phyloP scores from a whole-genome alignment of 2,329 filamentous ascomycete genomes.

The Colletotrichum musicola region DNA sequence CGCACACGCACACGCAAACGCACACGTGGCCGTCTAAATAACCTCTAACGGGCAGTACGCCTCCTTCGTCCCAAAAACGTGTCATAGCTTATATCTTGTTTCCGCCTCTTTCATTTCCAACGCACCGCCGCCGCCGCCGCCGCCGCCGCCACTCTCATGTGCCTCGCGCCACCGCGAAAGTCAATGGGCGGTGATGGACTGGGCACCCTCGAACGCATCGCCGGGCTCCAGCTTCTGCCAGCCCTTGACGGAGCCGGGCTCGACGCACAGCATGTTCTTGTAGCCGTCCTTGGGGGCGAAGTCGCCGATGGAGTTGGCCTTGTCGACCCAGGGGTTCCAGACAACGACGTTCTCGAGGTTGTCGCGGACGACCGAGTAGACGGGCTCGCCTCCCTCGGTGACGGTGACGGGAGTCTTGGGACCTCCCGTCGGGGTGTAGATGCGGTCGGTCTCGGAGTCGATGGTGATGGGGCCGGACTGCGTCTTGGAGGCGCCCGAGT shows the following conservation, averaged over 20 bases:
- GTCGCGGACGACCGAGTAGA: slow-evolving; percentile 83
- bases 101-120: background rate
- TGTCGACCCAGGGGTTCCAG: slow-evolving; percentile 97
- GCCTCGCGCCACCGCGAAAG: background rate
- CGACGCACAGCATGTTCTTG: slow-evolving; percentile 94
- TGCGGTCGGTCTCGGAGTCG: slow-evolving; percentile 84
- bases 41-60: slow-evolving; percentile 7
- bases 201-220: slow-evolving; percentile 73
- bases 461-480: slow-evolving; percentile 76
- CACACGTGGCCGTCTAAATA: slow-evolving; percentile 22
- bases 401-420: slow-evolving; percentile 71
- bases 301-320: slow-evolving; percentile 84
- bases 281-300: slow-evolving; percentile 91
- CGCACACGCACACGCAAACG: too few relatives aligned
- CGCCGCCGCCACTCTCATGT: too few relatives aligned
- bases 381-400: slow-evolving; percentile 70
- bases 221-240: slow-evolving; percentile 91
- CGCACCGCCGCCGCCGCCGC: too few relatives aligned
- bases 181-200: slow-evolving; percentile 58
- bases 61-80: background rate
- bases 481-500: slow-evolving; percentile 73
- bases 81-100: background rate
- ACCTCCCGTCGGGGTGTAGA: slow-evolving; percentile 80
- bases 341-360: slow-evolving; percentile 90
- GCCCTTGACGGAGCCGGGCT: slow-evolving; percentile 84